Evolutionary conservation across 2,329 filamentous ascomycete genomes (phyloP).

Genomic region (Fusarium pininemorale): DNA sequence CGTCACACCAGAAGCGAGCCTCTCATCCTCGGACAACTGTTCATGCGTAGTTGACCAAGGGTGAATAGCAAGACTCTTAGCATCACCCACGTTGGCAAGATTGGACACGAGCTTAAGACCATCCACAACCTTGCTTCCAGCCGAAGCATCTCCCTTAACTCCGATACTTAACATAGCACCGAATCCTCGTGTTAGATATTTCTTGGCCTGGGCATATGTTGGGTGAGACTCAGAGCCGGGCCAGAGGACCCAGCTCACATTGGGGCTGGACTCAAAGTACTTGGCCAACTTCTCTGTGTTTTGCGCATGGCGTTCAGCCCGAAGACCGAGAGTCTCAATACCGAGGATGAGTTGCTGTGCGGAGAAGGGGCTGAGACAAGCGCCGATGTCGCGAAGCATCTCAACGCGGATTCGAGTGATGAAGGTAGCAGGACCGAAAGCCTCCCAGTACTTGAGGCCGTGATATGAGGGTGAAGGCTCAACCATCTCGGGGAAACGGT

Average conservation of each 20-base stretch:
- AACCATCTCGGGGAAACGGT: slow-evolving; percentile 90
- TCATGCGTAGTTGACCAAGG: slow-evolving; percentile 96
- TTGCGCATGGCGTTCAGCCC: slow-evolving; percentile 84
- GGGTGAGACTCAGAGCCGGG: slow-evolving; percentile 85
- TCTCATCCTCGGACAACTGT: slow-evolving; percentile 89
- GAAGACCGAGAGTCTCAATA: slow-evolving; percentile 86
- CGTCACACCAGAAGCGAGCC: slow-evolving; percentile 80
- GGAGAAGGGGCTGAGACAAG: slow-evolving; percentile 85
- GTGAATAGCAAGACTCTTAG: slow-evolving; percentile 93
- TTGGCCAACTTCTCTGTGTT: slow-evolving; percentile 83
- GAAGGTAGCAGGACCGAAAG: slow-evolving; percentile 84
- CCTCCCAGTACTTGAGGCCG: slow-evolving; percentile 93
- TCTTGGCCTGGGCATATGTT: slow-evolving; percentile 80
- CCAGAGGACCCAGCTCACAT: slow-evolving; percentile 94
- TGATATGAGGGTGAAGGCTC: slow-evolving; percentile 91
- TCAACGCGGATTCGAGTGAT: slow-evolving; percentile 89
- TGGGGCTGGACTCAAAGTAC: slow-evolving; percentile 83
- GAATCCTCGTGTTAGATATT: slow-evolving; percentile 84
- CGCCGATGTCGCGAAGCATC: slow-evolving; percentile 86
- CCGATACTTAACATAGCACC: slow-evolving; percentile 94
- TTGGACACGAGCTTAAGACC: slow-evolving; percentile 95
- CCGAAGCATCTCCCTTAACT: slow-evolving; percentile 80
- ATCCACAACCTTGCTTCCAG: slow-evolving; percentile 89
- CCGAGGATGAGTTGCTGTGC: slow-evolving; percentile 92
- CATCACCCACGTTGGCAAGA: slow-evolving; percentile 94